Evolutionary conservation across 2,329 filamentous ascomycete species (phyloP).

Genomic region (Fusarium sterilihyphosum): DNA sequence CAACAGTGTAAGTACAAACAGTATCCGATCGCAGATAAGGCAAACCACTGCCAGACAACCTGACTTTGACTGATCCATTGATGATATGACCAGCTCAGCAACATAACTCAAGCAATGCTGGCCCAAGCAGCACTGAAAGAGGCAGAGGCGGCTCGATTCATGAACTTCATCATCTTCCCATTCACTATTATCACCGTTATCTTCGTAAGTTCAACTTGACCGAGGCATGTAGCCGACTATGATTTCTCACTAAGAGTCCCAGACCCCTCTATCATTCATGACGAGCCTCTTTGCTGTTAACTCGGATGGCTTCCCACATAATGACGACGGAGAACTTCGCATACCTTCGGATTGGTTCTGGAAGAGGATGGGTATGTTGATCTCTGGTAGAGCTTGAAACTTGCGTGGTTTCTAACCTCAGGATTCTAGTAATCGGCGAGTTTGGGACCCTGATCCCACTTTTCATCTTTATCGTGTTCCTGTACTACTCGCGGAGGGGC

Average conservation of each 20-base stretch:
- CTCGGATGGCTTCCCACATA: not conserved
- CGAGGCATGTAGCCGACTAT: too few species aligned
- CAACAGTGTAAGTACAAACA: too few species aligned
- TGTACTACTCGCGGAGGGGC: too few species aligned
- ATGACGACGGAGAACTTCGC: fast-evolving
- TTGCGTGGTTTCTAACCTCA: too few species aligned
- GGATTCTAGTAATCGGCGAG: too few species aligned
- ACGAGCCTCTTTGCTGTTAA: not conserved
- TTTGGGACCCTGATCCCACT: too few species aligned
- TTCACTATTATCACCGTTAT: not conserved
- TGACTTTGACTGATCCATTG: too few species aligned
- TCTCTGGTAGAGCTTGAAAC: not conserved
- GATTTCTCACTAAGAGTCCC: too few species aligned
- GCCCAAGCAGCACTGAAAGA: not conserved
- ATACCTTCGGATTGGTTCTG: not conserved
- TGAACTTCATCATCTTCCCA: not conserved
- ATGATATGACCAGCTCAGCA: not conserved
- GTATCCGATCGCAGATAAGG: too few species aligned
- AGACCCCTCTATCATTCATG: not conserved
- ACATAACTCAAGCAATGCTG: not conserved
- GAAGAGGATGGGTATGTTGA: not conserved
- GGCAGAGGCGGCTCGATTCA: fast-evolving
- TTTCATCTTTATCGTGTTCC: too few species aligned
- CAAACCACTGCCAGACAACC: too few species aligned
- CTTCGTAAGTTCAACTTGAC: not conserved